Conservation (phyloP, 352 stramenopile species). For the Phytophthora ohioensis region DNA sequence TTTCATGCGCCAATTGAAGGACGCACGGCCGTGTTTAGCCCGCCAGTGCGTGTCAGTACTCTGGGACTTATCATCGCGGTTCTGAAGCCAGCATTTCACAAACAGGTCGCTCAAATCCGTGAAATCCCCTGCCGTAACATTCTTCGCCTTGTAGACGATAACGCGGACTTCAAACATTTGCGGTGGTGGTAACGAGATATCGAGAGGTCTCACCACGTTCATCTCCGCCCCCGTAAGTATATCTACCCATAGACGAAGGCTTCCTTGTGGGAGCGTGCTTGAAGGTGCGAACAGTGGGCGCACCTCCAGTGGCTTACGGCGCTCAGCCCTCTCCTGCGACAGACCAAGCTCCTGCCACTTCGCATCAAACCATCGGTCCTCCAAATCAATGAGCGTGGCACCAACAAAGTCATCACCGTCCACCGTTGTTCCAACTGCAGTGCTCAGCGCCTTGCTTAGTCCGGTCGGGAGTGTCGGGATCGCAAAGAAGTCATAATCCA, state of each 20-base stretch:
- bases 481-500: constrained; percentile 82
- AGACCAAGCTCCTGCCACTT: constrained; percentile 85
- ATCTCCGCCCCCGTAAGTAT: constrained; percentile 86
- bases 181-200: constrained; percentile 83
- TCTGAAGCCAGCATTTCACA: constrained; percentile 91
- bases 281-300: constrained; percentile 77
- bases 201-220: constrained; percentile 67
- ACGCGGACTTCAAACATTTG: constrained; percentile 92
- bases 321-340: constrained; percentile 37
- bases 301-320: constrained; percentile 71
- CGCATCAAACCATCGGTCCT: constrained; percentile 93
- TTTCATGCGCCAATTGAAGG: constrained; percentile 95
- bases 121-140: constrained; percentile 86
- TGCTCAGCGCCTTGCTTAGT: constrained; percentile 59
- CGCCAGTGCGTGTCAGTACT: constrained; percentile 94
- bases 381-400: constrained; percentile 92
- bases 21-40: constrained; percentile 84
- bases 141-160: constrained; percentile 92
- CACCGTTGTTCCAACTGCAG: constrained; percentile 55
- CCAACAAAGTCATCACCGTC: constrained; percentile 92
- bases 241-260: constrained; percentile 88
- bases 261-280: constrained; percentile 75
- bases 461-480: constrained; percentile 61
- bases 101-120: constrained; percentile 92
- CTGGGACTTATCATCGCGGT: constrained; percentile 71